A percentile compares a stretch with the other conserved stretches of the same genome.
Evolutionary conservation across 768 basidiomycete species (phyloP).

Genomic region (Pleurotus djamor): DNA sequence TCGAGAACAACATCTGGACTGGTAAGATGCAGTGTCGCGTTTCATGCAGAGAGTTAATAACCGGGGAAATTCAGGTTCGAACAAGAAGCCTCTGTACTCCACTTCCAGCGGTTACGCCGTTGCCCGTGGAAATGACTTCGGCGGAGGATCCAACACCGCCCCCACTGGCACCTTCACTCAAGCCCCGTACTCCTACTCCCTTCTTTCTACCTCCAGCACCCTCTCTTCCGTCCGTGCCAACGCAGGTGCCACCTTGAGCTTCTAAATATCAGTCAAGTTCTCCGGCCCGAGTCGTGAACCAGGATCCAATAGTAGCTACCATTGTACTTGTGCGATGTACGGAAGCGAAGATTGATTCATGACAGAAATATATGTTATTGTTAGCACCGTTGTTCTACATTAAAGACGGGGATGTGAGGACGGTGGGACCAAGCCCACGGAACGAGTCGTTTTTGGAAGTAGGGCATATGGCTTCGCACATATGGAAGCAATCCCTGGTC

Average conservation of each 20-base stretch:
- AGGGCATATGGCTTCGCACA: no score
- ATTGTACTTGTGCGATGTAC: not conserved
- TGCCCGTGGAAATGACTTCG: constrained; percentile 29
- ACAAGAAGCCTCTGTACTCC: constrained; percentile 36
- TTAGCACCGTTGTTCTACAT: not conserved
- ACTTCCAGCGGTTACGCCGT: constrained; percentile 41
- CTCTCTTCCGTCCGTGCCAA: constrained; percentile 17
- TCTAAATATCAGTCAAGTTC: not conserved
- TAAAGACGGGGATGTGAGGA: no score
- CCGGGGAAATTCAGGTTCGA: constrained; percentile 16
- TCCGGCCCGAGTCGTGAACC: not conserved
- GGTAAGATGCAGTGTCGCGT: constrained; percentile 15
- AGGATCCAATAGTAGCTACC: not conserved
- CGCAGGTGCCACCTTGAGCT: constrained; percentile 22
- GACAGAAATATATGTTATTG: not conserved
- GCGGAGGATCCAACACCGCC: constrained; percentile 25
- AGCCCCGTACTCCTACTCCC: constrained; percentile 24
- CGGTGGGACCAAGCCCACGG: not conserved
- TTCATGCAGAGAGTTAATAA: not conserved
- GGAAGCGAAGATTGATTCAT: not conserved
- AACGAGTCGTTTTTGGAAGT: not conserved
- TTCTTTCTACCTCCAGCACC: constrained; percentile 17
- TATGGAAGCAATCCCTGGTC: no score
- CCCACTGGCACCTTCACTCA: constrained; percentile 24
- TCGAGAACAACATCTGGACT: constrained; percentile 46